Percentiles rank a stretch among this genome's conserved stretches.
Evolutionary conservation across 2,329 filamentous ascomycete species (phyloP).

Genomic region (Blumeriella jaapii): DNA sequence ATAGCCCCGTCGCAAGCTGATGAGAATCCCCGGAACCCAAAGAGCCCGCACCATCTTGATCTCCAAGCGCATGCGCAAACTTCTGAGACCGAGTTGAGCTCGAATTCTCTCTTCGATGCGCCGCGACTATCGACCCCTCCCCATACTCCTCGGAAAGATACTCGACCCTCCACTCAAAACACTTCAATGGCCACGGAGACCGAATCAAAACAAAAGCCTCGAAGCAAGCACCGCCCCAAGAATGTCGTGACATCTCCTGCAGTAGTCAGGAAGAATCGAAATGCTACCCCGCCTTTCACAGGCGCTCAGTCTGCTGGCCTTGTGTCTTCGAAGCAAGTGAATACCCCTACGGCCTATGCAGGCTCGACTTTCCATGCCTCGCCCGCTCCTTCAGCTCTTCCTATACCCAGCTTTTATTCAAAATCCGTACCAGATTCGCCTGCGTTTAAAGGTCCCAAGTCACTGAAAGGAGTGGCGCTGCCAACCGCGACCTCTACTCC

Average conservation of each 20-base stretch:
- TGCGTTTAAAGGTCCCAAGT: conserved; percentile 31
- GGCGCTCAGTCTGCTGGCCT: conserved; percentile 17
- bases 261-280: conserved; percentile 17
- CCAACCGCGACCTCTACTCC: conserved; percentile 28
- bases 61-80: conserved; percentile 31
- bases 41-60: conserved; percentile 32
- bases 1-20: conserved; percentile 25
- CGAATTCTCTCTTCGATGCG: conserved; percentile 8
- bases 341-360: conserved; percentile 51
- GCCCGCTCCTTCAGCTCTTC: conserved; percentile 78
- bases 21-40: conserved; percentile 25
- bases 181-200: conserved; percentile 11
- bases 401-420: conserved; percentile 79
- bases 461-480: conserved; percentile 32
- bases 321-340: conserved; percentile 31
- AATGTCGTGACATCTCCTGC: conserved; percentile 24
- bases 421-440: conserved; percentile 61
- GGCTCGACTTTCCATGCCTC: conserved; percentile 93
- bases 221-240: conserved; percentile 25
- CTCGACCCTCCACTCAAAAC: conserved; percentile 12
- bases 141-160: conserved; percentile 25
- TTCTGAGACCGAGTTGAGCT: conserved; percentile 16
- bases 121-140: conserved; percentile 25
- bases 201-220: conserved; percentile 25
- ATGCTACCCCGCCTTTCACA: conserved; percentile 21